These are phyloP conservation scores for Buddleja alternifolia DNA, from an alignment of 257 asterid species.

Conservation along the genomic window DNA sequence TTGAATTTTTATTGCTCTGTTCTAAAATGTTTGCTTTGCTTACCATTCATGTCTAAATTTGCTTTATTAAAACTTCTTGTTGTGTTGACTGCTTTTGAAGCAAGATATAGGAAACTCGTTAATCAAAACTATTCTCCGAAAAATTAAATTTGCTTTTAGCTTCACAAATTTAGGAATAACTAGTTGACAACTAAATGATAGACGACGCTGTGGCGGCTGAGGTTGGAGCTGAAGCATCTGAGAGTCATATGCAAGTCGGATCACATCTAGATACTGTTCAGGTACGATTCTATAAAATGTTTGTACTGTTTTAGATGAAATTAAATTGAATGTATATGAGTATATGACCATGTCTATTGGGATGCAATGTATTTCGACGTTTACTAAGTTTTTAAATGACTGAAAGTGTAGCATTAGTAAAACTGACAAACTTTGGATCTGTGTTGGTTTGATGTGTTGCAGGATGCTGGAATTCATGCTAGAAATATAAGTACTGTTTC, in stretches of 20 bases:
- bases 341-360: neutral
- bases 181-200: constrained; percentile 27
- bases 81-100: neutral
- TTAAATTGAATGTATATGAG: too few relatives aligned
- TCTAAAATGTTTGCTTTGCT: neutral
- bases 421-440: neutral
- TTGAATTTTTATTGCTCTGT: neutral
- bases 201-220: constrained; percentile 40
- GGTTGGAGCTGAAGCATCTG: constrained; percentile 44
- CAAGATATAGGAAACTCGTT: neutral
- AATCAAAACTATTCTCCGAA: neutral
- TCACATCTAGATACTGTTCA: constrained; percentile 42
- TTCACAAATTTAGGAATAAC: neutral
- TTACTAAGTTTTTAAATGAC: neutral
- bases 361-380: neutral
- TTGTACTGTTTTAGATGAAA: neutral
- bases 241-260: constrained; percentile 38
- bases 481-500: constrained; percentile 88
- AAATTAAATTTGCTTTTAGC: too few relatives aligned
- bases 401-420: neutral
- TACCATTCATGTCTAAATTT: neutral
- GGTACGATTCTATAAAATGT: constrained; percentile 35
- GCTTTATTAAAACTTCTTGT: neutral
- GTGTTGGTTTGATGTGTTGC: constrained; percentile 23
- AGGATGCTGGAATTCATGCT: constrained; percentile 92